Evolutionary conservation across 352 stramenopile genomes (phyloP), one percentile per base, ranked within the genome.

Genomic region (Elongisporangium senticosum): DNA sequence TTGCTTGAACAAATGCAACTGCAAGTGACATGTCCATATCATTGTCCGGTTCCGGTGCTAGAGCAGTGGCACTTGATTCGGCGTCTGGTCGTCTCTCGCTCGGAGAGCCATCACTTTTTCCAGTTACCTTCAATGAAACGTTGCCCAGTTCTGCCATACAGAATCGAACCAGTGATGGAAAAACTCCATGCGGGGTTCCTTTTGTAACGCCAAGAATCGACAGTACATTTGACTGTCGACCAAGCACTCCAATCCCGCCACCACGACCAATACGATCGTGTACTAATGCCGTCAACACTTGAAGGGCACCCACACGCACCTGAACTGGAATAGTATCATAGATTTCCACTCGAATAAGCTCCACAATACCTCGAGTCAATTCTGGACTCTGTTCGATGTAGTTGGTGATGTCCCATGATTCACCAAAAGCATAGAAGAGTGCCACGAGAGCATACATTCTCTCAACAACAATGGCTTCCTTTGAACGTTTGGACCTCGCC

Each of bases 11-110:
- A 66, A 96, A 96, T 7, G 86, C 86, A 33, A 96, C 82, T 17
- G 86, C 86, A 7, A 96, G 56, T 20, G 72, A 90, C 86, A 96
- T 96, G 40, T 96, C 86, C 84, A 95, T 94, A 60, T 95, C 86
- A 40, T 65, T 80, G 58, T 93, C 83, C 1, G 69, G 67, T 37
- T 75, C 69, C 39, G 75, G 56, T 4, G 62, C 49, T n/a, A 62
- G 50, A 2, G 55, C 43, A 19, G 62, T 58, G 2, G 55, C 19
- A 49, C 28, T 56, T 57, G 59, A 14, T 43, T 55, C 51, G 62
- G 51, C 13, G 54, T 53, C 10, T 22, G 8, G 49, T 57, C 39
- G 53, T 43, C 33, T 43, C 11, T 43, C 33, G 33, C 1, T 43
- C 33, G 33, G 11, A 17, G 8, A 43, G 17, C 8, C 13, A 43